These are phyloP conservation scores for Dryadomyces sulphureus DNA, from an alignment of 2,329 filamentous ascomycete species.

Conservation along the genomic window DNA sequence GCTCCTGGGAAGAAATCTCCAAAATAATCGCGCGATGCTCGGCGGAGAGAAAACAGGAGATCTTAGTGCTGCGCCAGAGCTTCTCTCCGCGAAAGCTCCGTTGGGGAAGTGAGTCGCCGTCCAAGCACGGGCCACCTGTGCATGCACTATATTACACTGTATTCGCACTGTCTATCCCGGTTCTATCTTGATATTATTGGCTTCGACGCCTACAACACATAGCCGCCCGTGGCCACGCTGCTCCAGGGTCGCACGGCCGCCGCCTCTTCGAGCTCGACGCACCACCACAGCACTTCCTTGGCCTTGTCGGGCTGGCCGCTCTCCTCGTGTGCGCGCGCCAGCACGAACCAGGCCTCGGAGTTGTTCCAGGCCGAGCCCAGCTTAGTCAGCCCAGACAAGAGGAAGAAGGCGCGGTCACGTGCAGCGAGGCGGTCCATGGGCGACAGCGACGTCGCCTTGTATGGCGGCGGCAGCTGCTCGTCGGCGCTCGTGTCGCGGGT, in stretches of 20 bases:
- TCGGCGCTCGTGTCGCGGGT: not conserved
- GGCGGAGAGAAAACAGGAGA: not conserved
- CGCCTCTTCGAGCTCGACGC: constrained; percentile 82
- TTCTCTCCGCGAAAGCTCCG: not conserved
- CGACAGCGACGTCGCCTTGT: constrained; percentile 47
- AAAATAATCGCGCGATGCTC: not conserved
- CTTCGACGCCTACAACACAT: constrained; percentile 41
- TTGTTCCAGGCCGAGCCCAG: constrained; percentile 80
- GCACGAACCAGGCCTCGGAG: constrained; percentile 81
- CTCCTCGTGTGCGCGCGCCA: constrained; percentile 78
- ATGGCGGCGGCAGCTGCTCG: constrained; percentile 25
- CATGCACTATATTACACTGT: not conserved
- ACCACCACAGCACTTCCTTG: constrained; percentile 93
- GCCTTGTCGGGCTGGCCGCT: constrained; percentile 75
- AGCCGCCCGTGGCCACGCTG: constrained; percentile 50
- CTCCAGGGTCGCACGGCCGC: constrained; percentile 68
- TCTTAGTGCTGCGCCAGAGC: not conserved
- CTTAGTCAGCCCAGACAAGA: constrained; percentile 72
- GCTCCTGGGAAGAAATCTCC: not conserved
- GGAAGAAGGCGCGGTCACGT: constrained; percentile 72
- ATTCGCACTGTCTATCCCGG: not conserved
- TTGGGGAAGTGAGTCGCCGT: not conserved
- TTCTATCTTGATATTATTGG: no score
- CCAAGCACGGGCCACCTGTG: not conserved
- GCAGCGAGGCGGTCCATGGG: constrained; percentile 74